These are phyloP conservation scores for Penicillium sp. DNA, from an alignment of 2,329 filamentous ascomycete genomes.

Conservation along the genomic window DNA sequence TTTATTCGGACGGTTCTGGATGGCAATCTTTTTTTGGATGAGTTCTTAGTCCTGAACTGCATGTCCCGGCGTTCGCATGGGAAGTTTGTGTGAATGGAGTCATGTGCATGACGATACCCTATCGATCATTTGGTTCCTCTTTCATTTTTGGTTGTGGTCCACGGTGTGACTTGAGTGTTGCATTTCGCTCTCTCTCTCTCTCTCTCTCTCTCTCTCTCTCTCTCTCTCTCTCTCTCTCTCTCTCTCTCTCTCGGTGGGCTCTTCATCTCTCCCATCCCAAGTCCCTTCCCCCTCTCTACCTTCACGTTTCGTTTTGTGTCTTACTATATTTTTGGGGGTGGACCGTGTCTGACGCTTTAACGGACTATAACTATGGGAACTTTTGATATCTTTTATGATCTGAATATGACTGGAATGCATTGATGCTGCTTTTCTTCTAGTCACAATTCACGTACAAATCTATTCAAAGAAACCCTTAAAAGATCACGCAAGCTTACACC, in stretches of 20 bases:
- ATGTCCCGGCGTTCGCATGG: constrained; percentile 33
- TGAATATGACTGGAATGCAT: constrained; percentile 23
- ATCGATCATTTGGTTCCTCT: constrained; percentile 22
- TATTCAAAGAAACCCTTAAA: background rate
- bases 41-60: constrained; percentile 22
- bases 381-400: constrained; percentile 13
- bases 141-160: constrained; percentile 27
- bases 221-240: background rate
- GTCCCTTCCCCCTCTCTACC: background rate
- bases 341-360: constrained; percentile 15
- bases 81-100: constrained; percentile 29
- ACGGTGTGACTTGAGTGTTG: constrained; percentile 16
- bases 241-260: background rate
- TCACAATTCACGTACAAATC: background rate
- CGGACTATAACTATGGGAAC: constrained; percentile 12
- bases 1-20: constrained; percentile 11
- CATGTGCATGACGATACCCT: constrained; percentile 39
- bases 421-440: background rate
- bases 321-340: constrained; percentile 26
- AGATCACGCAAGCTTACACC: background rate
- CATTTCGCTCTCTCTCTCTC: background rate
- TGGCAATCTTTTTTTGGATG: constrained; percentile 18
- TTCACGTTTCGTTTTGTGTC: constrained; percentile 23
- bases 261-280: background rate
- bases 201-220: background rate